Conservation (phyloP, 2,329 filamentous ascomycete species). For the Hymenoscyphus albidus region DNA sequence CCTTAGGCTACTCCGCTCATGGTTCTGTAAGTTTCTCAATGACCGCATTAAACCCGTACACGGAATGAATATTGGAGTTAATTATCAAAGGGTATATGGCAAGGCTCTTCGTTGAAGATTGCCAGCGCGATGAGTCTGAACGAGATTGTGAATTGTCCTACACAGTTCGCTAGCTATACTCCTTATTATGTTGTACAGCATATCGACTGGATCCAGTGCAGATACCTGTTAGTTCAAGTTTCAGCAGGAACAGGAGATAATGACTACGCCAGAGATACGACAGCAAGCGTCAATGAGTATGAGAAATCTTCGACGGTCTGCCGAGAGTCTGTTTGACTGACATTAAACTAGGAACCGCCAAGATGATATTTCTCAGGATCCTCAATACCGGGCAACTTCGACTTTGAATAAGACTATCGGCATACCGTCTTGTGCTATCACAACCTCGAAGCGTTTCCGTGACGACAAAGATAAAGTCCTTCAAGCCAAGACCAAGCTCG, state of each 20-base stretch:
- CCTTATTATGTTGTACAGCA: constrained; percentile 71
- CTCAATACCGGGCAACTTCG: constrained; percentile 21
- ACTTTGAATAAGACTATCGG: constrained; percentile 24
- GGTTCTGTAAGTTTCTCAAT: constrained; percentile 16
- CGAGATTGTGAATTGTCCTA: constrained; percentile 75
- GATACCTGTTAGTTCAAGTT: constrained; percentile 69
- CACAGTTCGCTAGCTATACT: constrained; percentile 49
- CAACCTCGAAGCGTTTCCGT: constrained; percentile 30
- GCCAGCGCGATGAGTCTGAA: constrained; percentile 66
- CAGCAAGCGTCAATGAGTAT: constrained; percentile 1
- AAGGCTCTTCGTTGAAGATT: constrained; percentile 61
- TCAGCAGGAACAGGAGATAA: neutral
- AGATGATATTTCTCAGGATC: constrained; percentile 27
- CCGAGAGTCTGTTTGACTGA: neutral
- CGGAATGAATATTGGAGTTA: constrained; percentile 12
- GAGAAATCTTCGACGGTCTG: neutral
- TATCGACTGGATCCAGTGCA: constrained; percentile 83
- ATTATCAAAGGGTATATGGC: constrained; percentile 50
- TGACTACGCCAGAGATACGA: neutral
- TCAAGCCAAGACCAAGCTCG: too few species aligned
- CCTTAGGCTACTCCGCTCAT: constrained; percentile 35
- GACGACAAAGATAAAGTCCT: constrained; percentile 11
- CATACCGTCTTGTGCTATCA: constrained; percentile 30
- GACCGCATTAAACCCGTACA: neutral
- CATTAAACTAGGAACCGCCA: neutral